A percentile compares a stretch with the other conserved stretches of the same genome.
Evolutionary conservation across 2,329 filamentous ascomycete species (phyloP).

Genomic region (Ceratocystis variospora): DNA sequence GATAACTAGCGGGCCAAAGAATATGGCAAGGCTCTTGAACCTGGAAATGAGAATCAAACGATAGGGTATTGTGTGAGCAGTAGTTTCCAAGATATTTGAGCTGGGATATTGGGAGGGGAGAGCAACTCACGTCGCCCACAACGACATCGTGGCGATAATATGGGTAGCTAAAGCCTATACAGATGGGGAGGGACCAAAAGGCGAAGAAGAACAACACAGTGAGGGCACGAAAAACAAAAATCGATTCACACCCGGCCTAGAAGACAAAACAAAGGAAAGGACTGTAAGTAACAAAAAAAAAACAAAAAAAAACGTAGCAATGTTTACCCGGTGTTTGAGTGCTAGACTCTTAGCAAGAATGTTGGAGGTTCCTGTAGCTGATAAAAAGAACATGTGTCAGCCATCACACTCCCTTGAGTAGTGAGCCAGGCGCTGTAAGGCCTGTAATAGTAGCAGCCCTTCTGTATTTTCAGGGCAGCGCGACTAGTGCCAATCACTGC

Average conservation of each 20-base stretch:
- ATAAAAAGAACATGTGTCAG: slow-evolving; percentile 6
- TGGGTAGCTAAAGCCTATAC: neutral
- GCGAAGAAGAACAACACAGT: neutral
- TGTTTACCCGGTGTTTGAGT: neutral
- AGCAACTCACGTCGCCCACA: slow-evolving; percentile 18
- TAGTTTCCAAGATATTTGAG: neutral
- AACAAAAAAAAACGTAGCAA: neutral
- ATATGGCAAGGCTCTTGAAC: slow-evolving; percentile 42
- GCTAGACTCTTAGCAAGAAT: neutral
- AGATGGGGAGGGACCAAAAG: neutral
- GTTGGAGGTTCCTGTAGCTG: neutral
- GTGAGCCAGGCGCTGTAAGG: neutral
- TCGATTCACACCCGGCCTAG: neutral
- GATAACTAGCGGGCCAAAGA: slow-evolving; percentile 59
- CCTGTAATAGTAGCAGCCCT: neutral
- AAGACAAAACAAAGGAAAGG: neutral
- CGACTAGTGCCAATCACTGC: neutral
- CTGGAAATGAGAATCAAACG: slow-evolving; percentile 24
- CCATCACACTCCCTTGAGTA: neutral
- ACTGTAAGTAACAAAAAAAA: neutral
- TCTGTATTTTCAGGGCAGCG: neutral
- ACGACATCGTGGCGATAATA: slow-evolving; percentile 14
- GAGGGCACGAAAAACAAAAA: neutral
- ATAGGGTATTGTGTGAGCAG: neutral
- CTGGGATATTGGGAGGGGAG: neutral